Conservation (phyloP, 345 rosid genomes). For the thale cress (Arabidopsis thaliana) region DNA sequence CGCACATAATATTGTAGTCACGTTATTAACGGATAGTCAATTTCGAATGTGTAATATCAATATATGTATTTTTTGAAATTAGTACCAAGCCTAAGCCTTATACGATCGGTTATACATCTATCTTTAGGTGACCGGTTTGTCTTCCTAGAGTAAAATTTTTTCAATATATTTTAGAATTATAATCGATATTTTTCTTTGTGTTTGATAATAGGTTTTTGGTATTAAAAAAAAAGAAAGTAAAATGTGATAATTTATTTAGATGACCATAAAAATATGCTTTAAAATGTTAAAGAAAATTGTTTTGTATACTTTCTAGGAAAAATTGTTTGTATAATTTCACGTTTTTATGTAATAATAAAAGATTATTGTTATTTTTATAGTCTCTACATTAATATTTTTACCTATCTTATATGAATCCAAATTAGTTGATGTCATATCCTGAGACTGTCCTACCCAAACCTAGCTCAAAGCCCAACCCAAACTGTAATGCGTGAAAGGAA, state of each 20-base stretch:
- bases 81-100: not conserved
- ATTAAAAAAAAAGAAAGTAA: too few species aligned
- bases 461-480: not conserved
- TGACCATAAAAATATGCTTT: too few species aligned
- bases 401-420: not conserved
- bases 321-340: too few species aligned
- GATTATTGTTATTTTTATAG: not conserved
- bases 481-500: not conserved
- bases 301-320: too few species aligned
- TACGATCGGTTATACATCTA: not conserved
- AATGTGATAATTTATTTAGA: too few species aligned
- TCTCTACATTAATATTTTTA: not conserved
- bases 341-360: too few species aligned
- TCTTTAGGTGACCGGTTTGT: not conserved
- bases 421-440: not conserved
- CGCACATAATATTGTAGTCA: slow-evolving; percentile 5
- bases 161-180: too few species aligned
- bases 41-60: not conserved
- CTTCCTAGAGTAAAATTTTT: not conserved
- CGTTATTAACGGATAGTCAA: not conserved
- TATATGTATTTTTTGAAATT: not conserved
- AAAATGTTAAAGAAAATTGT: too few species aligned
- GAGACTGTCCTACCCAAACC: not conserved
- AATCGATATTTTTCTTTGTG: too few species aligned
- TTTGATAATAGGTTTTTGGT: too few species aligned